These are phyloP conservation scores for Glycine latifolia DNA, from an alignment of 306 rosid species.

Conservation along the genomic window DNA sequence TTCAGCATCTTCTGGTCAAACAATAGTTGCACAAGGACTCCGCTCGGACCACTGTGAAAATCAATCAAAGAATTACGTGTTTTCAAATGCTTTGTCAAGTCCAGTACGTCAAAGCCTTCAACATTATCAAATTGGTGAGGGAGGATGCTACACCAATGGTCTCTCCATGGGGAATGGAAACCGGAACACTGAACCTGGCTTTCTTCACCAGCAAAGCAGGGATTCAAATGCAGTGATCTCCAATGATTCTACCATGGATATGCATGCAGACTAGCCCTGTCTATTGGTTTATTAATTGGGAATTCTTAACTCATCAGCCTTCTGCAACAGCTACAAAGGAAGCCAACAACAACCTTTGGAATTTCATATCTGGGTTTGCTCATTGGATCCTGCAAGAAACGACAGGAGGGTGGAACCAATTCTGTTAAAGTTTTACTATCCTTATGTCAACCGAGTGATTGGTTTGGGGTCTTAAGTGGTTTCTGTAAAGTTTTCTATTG, in stretches of 20 bases:
- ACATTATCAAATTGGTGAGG: slow-evolving; percentile 69
- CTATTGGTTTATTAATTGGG: slow-evolving; percentile 49
- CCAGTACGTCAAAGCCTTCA: slow-evolving; percentile 82
- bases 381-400: slow-evolving; percentile 34
- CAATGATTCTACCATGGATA: slow-evolving; percentile 82
- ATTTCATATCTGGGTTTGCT: slow-evolving; percentile 37
- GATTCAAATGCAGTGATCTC: slow-evolving; percentile 63
- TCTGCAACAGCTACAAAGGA: slow-evolving; percentile 41
- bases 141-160: slow-evolving; percentile 49
- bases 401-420: slow-evolving; percentile 43
- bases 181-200: slow-evolving; percentile 60
- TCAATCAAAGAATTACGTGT: slow-evolving; percentile 75
- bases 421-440: slow-evolving; percentile 46
- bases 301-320: slow-evolving; percentile 35
- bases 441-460: slow-evolving; percentile 45
- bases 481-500: slow-evolving; percentile 52
- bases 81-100: slow-evolving; percentile 83
- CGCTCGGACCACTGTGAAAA: slow-evolving; percentile 62
- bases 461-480: slow-evolving; percentile 43
- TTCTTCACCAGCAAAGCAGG: slow-evolving; percentile 58
- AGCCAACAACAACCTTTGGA: slow-evolving; percentile 36
- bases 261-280: slow-evolving; percentile 80
- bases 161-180: slow-evolving; percentile 60
- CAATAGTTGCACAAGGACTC: slow-evolving; percentile 60
- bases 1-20: slow-evolving; percentile 56